These are phyloP conservation scores for Cryptosporidium andersoni DNA, from an alignment of 169 alveolate genomes.

Conservation along the genomic window DNA sequence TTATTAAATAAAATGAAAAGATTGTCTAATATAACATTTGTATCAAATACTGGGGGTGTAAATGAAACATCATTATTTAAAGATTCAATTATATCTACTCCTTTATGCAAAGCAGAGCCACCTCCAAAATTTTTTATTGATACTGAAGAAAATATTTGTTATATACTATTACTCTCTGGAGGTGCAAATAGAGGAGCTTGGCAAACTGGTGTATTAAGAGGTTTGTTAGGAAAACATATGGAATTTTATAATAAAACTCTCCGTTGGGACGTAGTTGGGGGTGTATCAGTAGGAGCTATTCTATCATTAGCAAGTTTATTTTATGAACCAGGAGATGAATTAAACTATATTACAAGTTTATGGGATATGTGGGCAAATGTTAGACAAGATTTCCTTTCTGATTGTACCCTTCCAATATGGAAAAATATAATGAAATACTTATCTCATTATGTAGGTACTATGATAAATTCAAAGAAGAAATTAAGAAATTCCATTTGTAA, in stretches of 20 bases:
- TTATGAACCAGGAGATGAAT: conserved; percentile 69
- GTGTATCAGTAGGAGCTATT: conserved; percentile 56
- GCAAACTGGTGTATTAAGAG: conserved; percentile 69
- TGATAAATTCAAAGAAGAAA: conserved; percentile 22
- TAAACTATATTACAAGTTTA: conserved; percentile 8
- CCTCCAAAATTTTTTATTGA: conserved; percentile 39
- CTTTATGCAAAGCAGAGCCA: not conserved
- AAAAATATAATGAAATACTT: conserved; percentile 27
- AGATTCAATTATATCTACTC: too few species aligned
- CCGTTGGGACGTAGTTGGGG: conserved; percentile 68
- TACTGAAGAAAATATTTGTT: conserved; percentile 38
- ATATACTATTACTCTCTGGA: conserved; percentile 61
- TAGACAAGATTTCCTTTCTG: conserved; percentile 64
- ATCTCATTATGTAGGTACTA: conserved; percentile 43
- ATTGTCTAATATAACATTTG: too few species aligned
- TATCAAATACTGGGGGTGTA: too few species aligned
- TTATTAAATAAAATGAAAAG: too few species aligned
- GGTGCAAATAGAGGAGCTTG: conserved; percentile 72
- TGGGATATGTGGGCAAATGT: conserved; percentile 61
- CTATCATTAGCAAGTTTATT: conserved; percentile 65
- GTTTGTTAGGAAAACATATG: conserved; percentile 39
- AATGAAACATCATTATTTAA: too few species aligned
- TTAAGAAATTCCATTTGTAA: conserved; percentile 51
- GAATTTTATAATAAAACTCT: conserved; percentile 42
- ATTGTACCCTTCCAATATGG: conserved; percentile 66